These are phyloP conservation scores for Chlorella vulgaris DNA, from an alignment of 139 green algal genomes.

Conservation along the genomic window DNA sequence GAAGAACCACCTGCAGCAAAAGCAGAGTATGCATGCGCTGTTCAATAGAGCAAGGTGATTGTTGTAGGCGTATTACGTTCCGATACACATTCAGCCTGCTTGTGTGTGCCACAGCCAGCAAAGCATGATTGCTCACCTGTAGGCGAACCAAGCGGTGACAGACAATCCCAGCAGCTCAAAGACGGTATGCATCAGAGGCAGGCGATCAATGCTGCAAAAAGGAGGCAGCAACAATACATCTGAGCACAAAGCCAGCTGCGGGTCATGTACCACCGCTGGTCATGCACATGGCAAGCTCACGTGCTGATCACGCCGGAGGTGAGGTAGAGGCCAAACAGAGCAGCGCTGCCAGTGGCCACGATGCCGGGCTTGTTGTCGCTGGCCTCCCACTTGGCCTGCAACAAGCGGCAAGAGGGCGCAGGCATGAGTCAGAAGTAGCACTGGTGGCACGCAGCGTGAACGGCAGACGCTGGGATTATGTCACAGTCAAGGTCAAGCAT, in stretches of 20 bases:
- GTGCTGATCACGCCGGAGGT: slow-evolving; percentile 21
- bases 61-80: background rate
- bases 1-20: slow-evolving; percentile 31
- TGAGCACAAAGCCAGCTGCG: background rate
- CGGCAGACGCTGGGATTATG: too few species aligned
- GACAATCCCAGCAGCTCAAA: slow-evolving; percentile 50
- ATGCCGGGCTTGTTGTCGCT: slow-evolving; percentile 50
- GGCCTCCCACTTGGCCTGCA: slow-evolving; percentile 43
- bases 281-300: background rate
- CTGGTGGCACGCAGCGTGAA: too few species aligned
- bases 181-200: slow-evolving; percentile 40
- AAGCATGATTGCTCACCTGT: background rate
- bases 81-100: background rate
- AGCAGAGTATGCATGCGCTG: background rate
- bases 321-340: slow-evolving; percentile 45
- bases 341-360: slow-evolving; percentile 29
- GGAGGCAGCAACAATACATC: background rate
- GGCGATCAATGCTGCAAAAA: slow-evolving; percentile 29
- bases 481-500: too few species aligned
- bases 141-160: slow-evolving; percentile 41
- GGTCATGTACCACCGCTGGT: background rate
- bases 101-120: too few species aligned
- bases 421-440: background rate
- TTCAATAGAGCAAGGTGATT: too few species aligned
- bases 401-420: background rate